These are phyloP conservation scores for Gracilaria caudata DNA, from an alignment of 23 red algal species.

Conservation along the genomic window DNA sequence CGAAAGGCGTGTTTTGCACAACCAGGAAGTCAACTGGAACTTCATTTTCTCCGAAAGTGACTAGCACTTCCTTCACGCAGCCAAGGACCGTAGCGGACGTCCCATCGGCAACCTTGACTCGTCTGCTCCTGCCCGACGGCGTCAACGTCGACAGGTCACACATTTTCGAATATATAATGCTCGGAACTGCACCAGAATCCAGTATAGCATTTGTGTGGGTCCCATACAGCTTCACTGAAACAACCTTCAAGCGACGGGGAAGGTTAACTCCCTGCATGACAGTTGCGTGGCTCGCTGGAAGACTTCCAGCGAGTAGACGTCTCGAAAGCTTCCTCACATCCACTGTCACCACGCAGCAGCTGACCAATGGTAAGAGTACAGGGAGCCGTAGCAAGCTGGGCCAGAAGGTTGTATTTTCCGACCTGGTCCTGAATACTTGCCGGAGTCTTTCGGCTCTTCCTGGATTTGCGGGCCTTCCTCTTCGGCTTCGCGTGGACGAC, in stretches of 20 bases:
- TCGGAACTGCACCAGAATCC: conserved; percentile 23
- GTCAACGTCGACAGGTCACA: not conserved
- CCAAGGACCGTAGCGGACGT: not conserved
- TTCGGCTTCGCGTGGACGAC: not conserved
- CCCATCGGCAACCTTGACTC: conserved; percentile 2
- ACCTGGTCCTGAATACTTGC: not conserved
- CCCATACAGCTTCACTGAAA: conserved; percentile 8
- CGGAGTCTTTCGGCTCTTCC: not conserved
- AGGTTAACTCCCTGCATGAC: not conserved
- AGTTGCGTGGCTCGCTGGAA: not conserved
- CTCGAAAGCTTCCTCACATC: conserved; percentile 1
- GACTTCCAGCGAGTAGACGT: not conserved
- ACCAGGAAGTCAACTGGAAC: conserved; percentile 9
- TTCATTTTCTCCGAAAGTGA: conserved; percentile 1
- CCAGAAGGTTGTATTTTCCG: conserved; percentile 30
- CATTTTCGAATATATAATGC: not conserved
- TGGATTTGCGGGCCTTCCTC: conserved; percentile 1
- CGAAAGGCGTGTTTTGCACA: conserved; percentile 31
- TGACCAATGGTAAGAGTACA: conserved; percentile 4
- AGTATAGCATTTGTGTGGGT: not conserved
- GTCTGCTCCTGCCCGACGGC: not conserved
- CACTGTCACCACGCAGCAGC: conserved; percentile 34
- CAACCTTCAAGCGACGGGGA: conserved; percentile 43
- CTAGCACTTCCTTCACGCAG: conserved; percentile 10
- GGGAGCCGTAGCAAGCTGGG: not conserved